These are phyloP conservation scores for Hibiscus syriacus DNA, from an alignment of 345 rosid species.

Conservation along the genomic window DNA sequence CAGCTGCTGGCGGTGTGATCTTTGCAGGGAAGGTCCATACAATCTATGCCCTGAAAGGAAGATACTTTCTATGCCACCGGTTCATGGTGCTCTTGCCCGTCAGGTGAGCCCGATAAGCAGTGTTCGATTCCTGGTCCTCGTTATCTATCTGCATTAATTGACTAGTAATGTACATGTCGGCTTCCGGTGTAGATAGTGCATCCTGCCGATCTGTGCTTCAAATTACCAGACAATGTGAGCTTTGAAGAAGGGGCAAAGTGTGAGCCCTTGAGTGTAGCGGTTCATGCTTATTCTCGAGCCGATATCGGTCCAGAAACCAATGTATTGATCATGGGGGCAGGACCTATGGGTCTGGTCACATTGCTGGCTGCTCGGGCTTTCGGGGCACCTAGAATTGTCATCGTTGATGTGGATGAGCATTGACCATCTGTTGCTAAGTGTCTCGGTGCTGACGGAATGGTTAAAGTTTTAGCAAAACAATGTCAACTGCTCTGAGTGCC, in stretches of 20 bases:
- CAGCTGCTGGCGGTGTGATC: slow-evolving; percentile 39
- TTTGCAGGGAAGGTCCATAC: too few species aligned
- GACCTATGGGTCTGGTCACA: slow-evolving; percentile 86
- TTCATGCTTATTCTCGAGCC: too few species aligned
- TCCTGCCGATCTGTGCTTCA: slow-evolving; percentile 84
- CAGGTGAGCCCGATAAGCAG: neutral
- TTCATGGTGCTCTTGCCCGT: neutral
- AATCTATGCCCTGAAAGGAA: neutral
- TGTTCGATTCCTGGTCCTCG: neutral
- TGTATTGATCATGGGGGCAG: slow-evolving; percentile 73
- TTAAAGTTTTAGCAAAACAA: slow-evolving; percentile 61
- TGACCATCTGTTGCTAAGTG: too few species aligned
- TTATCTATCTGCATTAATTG: neutral
- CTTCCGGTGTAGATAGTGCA: slow-evolving; percentile 52
- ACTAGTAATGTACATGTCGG: neutral
- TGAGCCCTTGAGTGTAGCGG: slow-evolving; percentile 84
- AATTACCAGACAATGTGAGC: slow-evolving; percentile 79
- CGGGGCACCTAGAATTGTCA: slow-evolving; percentile 67
- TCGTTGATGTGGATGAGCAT: slow-evolving; percentile 67
- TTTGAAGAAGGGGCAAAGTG: slow-evolving; percentile 98
- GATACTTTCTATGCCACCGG: neutral
- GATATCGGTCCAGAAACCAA: slow-evolving; percentile 60
- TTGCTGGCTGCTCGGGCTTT: slow-evolving; percentile 85
- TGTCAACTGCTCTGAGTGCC: slow-evolving; percentile 46
- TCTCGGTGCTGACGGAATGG: slow-evolving; percentile 57